Base-by-base conservation (phyloP, 2,329 filamentous ascomycete genomes). In the Alternaria gaisen region DNA sequence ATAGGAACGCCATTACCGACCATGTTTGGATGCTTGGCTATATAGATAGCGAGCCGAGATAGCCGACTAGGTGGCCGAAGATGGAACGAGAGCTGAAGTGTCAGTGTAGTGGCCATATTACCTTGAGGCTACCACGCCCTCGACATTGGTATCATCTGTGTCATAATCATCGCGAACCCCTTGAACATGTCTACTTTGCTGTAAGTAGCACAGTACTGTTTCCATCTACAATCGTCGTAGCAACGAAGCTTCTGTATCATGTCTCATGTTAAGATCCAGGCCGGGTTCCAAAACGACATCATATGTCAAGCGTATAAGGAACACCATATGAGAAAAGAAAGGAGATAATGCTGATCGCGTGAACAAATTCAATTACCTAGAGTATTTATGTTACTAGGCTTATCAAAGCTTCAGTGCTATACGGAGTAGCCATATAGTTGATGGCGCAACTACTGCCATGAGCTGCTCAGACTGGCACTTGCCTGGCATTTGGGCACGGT, bases 401-500 rank as follows among this genome's bases (percentile, higher is more conserved):
- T 18, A 24, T 16, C 30, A 16, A 38, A 24, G n/a, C 14, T 50
- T 36, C 9, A n/a, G 32, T 30, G 9, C 46, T 8, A 50, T n/a
- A 24, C 8, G 16, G 36, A 50, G 46, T 16, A 10, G 2, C 34
- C 9, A 46, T 30, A 16, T 38, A 50, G 34, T 12, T 26, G 14
- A 6, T 24, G 10, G 9, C 9, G 7, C 10, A 40, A 40, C 32
- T 43, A 51, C 34, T 52, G 57, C 72, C 72, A 77, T 12, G 60
- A 61, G 53, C 63, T 73, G 20, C 55, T 69, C 38, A 77, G 64
- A 5, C 54, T 66, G 20, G 60, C 69, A 64, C 67, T 72, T 8
- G 58, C 66, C 61, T 71, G 66, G 38, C 75, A 77, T 10, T 16
- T 14, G 14, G 75, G 71, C 22, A 73, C 75, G 7, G 72, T 74